phyloP scores from a whole-genome alignment of 495 filamentous ascomycete species.

The Penicillium herquei region DNA sequence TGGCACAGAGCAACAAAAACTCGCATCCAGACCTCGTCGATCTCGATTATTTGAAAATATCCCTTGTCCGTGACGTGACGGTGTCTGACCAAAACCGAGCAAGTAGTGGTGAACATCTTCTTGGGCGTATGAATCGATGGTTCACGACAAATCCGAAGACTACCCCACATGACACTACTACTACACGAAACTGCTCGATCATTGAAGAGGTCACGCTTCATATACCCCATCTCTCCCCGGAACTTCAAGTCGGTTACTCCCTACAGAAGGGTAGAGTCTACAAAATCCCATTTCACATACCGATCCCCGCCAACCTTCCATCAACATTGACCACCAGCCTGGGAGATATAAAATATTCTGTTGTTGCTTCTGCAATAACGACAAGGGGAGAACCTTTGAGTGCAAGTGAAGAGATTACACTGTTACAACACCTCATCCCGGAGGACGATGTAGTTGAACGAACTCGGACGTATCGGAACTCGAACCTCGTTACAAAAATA shows the following conservation, averaged over 20 bases:
- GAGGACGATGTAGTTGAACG: background rate
- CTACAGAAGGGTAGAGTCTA: slow-evolving; percentile 1
- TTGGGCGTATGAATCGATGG: background rate
- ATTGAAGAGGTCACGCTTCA: background rate
- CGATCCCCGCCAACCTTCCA: slow-evolving; percentile 1
- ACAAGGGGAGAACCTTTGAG: background rate
- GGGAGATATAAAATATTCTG: background rate
- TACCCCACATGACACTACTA: background rate
- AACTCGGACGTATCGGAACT: background rate
- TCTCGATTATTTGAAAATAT: background rate
- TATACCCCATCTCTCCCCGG: background rate
- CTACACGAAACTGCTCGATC: background rate
- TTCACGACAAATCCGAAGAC: background rate
- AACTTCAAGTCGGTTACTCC: slow-evolving; percentile 1
- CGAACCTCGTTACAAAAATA: background rate
- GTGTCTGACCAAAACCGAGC: background rate
- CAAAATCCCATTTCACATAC: slow-evolving; percentile 10
- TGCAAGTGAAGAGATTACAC: background rate
- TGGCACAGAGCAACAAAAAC: background rate
- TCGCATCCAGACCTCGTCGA: background rate
- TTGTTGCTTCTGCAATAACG: background rate
- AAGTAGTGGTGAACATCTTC: background rate
- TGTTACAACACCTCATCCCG: background rate
- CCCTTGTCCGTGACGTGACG: background rate
- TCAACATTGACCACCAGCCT: too few species aligned